A percentile compares a stretch with the other conserved stretches of the same genome.
Evolutionary conservation across 306 rosid species (phyloP).

Genomic region (Medicago ruthenica): DNA sequence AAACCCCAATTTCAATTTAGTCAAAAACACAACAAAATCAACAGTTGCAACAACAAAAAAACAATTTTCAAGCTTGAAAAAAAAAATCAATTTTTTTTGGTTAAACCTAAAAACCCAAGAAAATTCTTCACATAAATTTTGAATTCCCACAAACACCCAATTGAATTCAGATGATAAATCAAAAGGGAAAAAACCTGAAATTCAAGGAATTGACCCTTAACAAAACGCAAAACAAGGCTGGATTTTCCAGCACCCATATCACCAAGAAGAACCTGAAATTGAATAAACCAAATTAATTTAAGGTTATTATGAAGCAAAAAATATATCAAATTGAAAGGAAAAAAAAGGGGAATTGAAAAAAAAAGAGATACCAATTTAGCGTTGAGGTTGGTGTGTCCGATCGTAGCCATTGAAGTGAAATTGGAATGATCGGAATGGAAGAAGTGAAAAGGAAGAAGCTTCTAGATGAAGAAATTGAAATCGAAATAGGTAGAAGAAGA

Average conservation of each 20-base stretch:
- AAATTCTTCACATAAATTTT: not conserved
- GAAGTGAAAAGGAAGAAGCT: conserved; percentile 27
- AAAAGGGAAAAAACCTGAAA: conserved; percentile 46
- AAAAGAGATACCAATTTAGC: conserved; percentile 51
- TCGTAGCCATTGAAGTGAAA: conserved; percentile 53
- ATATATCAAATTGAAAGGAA: not conserved
- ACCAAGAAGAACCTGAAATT: conserved; percentile 58
- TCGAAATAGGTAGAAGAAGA: not conserved
- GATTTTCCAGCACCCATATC: conserved; percentile 67
- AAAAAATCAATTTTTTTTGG: not conserved
- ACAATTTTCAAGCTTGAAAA: not conserved
- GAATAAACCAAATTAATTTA: not conserved
- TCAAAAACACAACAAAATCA: not conserved
- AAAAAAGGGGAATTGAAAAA: not conserved
- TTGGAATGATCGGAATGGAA: conserved; percentile 36
- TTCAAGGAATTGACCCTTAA: conserved; percentile 64
- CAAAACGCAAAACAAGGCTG: conserved; percentile 62
- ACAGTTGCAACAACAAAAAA: not conserved
- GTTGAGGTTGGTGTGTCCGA: conserved; percentile 55
- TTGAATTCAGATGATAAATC: not conserved
- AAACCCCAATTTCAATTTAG: conserved; percentile 17
- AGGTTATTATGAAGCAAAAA: conserved; percentile 4
- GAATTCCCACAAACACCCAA: not conserved
- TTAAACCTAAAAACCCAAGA: not conserved
- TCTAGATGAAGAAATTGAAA: conserved; percentile 26